A percentile compares a stretch with the other conserved stretches of the same genome.
phyloP scores from a whole-genome alignment of 768 basidiomycete species.

The Sporobolomyces roseus region DNA sequence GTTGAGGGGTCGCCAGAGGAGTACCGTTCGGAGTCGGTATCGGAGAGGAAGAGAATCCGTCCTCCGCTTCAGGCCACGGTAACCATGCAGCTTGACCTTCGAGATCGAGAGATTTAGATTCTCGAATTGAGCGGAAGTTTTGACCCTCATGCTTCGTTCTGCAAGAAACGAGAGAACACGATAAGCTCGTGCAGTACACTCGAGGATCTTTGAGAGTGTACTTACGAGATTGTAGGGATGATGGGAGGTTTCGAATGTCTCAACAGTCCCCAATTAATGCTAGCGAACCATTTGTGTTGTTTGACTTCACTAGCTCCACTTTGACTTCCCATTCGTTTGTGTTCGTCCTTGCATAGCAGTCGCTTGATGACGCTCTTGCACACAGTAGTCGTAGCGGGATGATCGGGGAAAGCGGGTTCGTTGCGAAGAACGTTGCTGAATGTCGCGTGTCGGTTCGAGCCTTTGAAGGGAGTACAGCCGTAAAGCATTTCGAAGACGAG shows the following conservation, averaged over 20 bases:
- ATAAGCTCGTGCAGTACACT: neutral
- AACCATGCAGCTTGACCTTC: conserved; percentile 51
- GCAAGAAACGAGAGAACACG: neutral
- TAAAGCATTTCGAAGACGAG: conserved; percentile 95
- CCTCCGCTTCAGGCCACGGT: conserved; percentile 34
- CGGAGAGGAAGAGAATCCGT: conserved; percentile 22
- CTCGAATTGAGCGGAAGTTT: conserved; percentile 86
- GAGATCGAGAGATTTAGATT: conserved; percentile 84
- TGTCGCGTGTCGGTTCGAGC: conserved; percentile 85
- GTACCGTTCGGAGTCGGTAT: conserved; percentile 21
- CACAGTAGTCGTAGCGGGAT: conserved; percentile 69
- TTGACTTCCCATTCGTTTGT: conserved; percentile 77
- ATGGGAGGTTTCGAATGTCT: conserved; percentile 82
- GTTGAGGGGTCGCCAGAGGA: conserved; percentile 3
- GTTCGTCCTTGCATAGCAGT: conserved; percentile 86
- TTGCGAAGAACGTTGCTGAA: conserved; percentile 90
- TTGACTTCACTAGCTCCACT: conserved; percentile 98
- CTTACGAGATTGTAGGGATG: conserved; percentile 35
- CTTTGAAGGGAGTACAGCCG: conserved; percentile 98
- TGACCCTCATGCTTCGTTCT: conserved; percentile 62
- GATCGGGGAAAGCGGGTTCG: conserved; percentile 80
- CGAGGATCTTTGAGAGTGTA: neutral
- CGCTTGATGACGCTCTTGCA: conserved; percentile 84
- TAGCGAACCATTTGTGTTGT: conserved; percentile 95
- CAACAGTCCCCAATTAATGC: conserved; percentile 93